Evolutionary conservation across 441 rosid genomes (phyloP).

Genomic region (Erodium moschatum): DNA sequence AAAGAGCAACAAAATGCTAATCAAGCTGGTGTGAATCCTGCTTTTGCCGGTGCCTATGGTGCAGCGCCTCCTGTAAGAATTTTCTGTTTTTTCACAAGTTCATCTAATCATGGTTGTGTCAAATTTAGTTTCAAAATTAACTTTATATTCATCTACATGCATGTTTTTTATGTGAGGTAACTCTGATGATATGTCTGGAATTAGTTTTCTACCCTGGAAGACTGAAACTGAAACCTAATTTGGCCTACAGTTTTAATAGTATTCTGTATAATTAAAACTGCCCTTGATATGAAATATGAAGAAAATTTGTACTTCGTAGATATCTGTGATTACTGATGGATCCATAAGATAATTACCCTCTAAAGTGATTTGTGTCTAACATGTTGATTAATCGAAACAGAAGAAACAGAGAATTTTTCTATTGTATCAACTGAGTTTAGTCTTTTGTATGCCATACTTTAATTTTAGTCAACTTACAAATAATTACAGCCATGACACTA

Average conservation of each 20-base stretch:
- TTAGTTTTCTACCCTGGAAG: neutral
- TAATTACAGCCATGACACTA: neutral
- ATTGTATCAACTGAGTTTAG: too few relatives aligned
- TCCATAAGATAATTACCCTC: neutral
- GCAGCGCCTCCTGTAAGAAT: constrained; percentile 70
- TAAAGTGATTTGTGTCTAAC: neutral
- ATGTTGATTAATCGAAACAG: too few relatives aligned
- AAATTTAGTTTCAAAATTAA: constrained; percentile 3
- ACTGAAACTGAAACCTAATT: neutral
- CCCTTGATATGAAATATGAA: neutral
- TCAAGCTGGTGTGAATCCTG: constrained; percentile 47
- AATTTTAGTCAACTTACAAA: neutral
- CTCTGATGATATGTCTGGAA: neutral
- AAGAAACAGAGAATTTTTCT: too few relatives aligned
- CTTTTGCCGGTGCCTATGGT: constrained; percentile 62
- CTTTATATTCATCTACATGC: neutral
- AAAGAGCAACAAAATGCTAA: constrained; percentile 77
- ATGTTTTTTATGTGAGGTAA: neutral
- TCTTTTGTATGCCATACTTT: neutral
- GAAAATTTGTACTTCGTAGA: neutral
- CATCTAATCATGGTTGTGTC: neutral
- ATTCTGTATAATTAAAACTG: neutral
- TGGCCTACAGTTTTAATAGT: neutral
- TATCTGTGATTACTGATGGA: neutral
- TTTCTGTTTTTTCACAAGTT: constrained; percentile 11